Evolutionary conservation across 495 filamentous ascomycete species (phyloP).

Genomic region (Aspergillus wentii): DNA sequence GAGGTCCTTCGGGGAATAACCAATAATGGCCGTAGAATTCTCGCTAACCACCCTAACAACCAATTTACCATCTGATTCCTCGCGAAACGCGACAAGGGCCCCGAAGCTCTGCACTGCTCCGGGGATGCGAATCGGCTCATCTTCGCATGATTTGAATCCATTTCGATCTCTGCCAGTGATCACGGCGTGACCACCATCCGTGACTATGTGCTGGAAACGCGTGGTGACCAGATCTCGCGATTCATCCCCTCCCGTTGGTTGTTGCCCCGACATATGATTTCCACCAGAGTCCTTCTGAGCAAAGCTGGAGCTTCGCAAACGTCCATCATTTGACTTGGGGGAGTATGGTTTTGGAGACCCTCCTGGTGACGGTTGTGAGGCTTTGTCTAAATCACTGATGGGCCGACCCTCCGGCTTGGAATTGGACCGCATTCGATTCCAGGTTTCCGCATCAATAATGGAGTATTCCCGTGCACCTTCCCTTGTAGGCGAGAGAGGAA

Average conservation of each 20-base stretch:
- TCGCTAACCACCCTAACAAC: slow-evolving; percentile 79
- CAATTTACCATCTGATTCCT: slow-evolving; percentile 62
- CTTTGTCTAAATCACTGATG: slow-evolving; percentile 10
- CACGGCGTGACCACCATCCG: slow-evolving; percentile 77
- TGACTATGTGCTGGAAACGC: slow-evolving; percentile 76
- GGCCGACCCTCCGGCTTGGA: slow-evolving; percentile 6
- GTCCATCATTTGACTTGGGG: too few relatives aligned
- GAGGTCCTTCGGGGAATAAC: slow-evolving; percentile 72
- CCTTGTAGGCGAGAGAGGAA: slow-evolving; percentile 15
- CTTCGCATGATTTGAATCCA: slow-evolving; percentile 75
- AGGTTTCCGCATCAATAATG: slow-evolving; percentile 28
- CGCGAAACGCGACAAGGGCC: slow-evolving; percentile 68
- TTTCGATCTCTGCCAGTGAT: slow-evolving; percentile 73
- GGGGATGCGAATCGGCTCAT: slow-evolving; percentile 90
- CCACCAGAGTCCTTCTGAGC: slow-evolving; percentile 1
- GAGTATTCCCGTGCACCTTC: slow-evolving; percentile 26
- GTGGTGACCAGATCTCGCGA: slow-evolving; percentile 49
- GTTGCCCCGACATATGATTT: slow-evolving; percentile 7
- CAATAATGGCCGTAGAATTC: slow-evolving; percentile 73
- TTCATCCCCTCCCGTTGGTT: slow-evolving; percentile 21
- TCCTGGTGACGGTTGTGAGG: too few relatives aligned
- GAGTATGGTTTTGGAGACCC: too few relatives aligned
- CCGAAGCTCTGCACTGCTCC: slow-evolving; percentile 90
- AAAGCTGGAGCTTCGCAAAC: neutral
- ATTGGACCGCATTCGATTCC: slow-evolving; percentile 19